phyloP scores from a whole-genome alignment of 106 monocot genomes.

The Alisma plantagoaquatica region DNA sequence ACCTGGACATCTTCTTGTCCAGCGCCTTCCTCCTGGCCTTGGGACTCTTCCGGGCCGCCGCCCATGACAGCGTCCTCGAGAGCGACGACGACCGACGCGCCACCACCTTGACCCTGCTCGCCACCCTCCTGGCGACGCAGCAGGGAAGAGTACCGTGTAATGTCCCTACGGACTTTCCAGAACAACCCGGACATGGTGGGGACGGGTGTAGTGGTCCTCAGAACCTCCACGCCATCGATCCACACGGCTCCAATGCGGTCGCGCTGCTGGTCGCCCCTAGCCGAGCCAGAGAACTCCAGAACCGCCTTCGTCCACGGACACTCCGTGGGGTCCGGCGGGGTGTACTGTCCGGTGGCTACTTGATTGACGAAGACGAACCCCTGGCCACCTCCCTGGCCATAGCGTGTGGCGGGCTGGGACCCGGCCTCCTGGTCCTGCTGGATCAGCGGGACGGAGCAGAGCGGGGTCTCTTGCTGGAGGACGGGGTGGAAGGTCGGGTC shows the following conservation, averaged over 20 bases:
- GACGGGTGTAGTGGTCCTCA: conserved; percentile 79
- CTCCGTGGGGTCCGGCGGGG: conserved; percentile 12
- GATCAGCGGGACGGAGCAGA: conserved; percentile 44
- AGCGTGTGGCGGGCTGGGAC: conserved; percentile 34
- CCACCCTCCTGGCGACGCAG: conserved; percentile 12
- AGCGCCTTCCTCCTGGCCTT: conserved; percentile 45
- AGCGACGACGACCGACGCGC: background rate
- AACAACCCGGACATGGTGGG: conserved; percentile 46
- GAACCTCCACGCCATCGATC: conserved; percentile 67
- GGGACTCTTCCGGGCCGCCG: too few species aligned
- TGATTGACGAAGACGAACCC: too few species aligned
- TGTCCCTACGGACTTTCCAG: conserved; percentile 73
- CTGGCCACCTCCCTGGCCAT: too few species aligned
- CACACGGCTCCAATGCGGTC: conserved; percentile 79
- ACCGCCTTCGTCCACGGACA: conserved; percentile 36
- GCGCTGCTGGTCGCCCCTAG: conserved; percentile 62
- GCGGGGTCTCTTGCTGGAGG: conserved; percentile 11
- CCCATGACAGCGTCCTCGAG: too few species aligned
- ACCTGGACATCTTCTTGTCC: conserved; percentile 59
- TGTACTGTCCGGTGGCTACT: conserved; percentile 25
- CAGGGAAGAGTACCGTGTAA: conserved; percentile 47
- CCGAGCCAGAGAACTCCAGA: conserved; percentile 40
- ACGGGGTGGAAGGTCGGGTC: conserved; percentile 42
- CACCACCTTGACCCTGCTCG: conserved; percentile 4
- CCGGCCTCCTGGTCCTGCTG: conserved; percentile 50